Evolutionary conservation across 345 rosid genomes (phyloP).

Genomic region (Acer yangbiense): DNA sequence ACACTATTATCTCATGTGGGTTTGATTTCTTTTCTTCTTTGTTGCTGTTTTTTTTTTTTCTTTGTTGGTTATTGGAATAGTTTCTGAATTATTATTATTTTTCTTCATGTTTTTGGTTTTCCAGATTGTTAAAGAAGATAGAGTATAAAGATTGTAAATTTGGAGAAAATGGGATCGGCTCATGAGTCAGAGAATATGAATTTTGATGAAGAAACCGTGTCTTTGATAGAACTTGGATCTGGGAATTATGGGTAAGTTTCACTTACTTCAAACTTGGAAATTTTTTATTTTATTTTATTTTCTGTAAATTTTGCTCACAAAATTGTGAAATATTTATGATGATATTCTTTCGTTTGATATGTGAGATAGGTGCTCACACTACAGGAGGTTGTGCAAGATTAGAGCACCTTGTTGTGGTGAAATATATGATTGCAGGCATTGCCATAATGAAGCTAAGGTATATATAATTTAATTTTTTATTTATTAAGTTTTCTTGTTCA

Average conservation of each 20-base stretch:
- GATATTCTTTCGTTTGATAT: background rate
- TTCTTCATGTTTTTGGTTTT: constrained; percentile 1
- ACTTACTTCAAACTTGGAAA: background rate
- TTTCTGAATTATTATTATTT: background rate
- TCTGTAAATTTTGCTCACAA: background rate
- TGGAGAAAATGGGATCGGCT: constrained; percentile 20
- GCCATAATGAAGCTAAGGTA: constrained; percentile 91
- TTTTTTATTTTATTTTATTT: background rate
- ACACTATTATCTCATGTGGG: no score
- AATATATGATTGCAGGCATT: constrained; percentile 83
- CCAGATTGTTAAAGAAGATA: constrained; percentile 17
- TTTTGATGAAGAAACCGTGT: constrained; percentile 17
- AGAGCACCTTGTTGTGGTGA: constrained; percentile 87
- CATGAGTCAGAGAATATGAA: constrained; percentile 6
- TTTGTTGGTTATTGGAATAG: background rate
- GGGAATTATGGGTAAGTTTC: constrained; percentile 66
- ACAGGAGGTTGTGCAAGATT: constrained; percentile 79
- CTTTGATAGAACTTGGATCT: constrained; percentile 46
- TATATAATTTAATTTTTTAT: background rate
- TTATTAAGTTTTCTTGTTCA: background rate
- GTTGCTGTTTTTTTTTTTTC: background rate
- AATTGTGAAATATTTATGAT: background rate
- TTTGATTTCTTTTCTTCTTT: background rate
- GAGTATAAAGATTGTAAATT: background rate
- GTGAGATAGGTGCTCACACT: constrained; percentile 68